A percentile compares a stretch with the other conserved stretches of the same genome.
Conservation (phyloP, 192 early-diverging fungal species). For the Endogone sp. region DNA sequence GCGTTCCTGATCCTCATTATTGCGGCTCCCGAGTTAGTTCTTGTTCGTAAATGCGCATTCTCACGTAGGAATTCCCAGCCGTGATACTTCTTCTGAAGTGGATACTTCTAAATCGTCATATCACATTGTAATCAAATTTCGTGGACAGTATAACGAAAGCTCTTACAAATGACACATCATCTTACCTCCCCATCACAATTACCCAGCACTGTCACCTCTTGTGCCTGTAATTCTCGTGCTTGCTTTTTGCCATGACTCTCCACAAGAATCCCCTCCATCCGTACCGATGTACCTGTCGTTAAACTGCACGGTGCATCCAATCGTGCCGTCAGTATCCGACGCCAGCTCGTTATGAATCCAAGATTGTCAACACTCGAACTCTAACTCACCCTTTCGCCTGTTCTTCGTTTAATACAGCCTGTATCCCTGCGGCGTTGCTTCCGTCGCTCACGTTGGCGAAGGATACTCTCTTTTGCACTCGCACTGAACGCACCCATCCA, state of each 20-base stretch:
- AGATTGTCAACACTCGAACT: too few species aligned
- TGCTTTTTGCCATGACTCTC: constrained; percentile 69
- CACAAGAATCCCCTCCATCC: constrained; percentile 64
- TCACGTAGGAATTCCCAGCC: constrained; percentile 75
- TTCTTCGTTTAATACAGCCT: constrained; percentile 53
- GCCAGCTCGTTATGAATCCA: too few species aligned
- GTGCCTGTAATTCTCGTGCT: constrained; percentile 63
- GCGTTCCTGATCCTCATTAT: constrained; percentile 68
- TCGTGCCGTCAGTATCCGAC: too few species aligned
- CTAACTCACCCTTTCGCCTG: constrained; percentile 54
- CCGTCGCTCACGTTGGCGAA: constrained; percentile 83
- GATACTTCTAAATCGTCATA: constrained; percentile 54
- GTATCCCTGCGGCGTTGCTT: constrained; percentile 63
- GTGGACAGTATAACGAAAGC: neutral
- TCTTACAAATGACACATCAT: neutral
- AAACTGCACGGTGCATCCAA: constrained; percentile 43
- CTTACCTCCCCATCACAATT: constrained; percentile 55
- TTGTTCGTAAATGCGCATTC: constrained; percentile 68
- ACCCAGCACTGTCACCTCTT: constrained; percentile 49
- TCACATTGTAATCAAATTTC: neutral
- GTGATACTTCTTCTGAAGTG: constrained; percentile 82
- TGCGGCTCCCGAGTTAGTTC: constrained; percentile 71
- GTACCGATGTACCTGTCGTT: constrained; percentile 68
- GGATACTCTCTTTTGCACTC: constrained; percentile 70
- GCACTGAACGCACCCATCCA: constrained; percentile 84